Conservation (phyloP, 768 basidiomycete species). For the Suillus sp. region DNA sequence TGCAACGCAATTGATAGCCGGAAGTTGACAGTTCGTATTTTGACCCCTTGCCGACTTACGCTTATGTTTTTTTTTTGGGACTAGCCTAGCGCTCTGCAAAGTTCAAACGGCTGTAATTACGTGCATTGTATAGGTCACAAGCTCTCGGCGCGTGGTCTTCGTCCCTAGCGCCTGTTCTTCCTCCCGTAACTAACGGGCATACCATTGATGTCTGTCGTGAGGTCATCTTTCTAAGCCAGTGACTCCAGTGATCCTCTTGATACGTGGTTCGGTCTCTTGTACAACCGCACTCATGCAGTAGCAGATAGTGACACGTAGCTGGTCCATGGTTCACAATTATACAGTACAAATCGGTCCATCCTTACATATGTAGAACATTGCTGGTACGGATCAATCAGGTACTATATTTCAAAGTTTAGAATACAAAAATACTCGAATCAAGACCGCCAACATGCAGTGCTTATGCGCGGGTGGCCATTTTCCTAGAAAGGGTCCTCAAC, state of each 20-base stretch:
- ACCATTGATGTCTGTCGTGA: neutral
- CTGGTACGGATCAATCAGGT: neutral
- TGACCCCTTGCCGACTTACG: too few species aligned
- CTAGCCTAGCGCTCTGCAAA: neutral
- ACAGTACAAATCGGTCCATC: too few species aligned
- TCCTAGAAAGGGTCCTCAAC: slow-evolving; percentile 61
- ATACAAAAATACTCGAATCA: slow-evolving; percentile 1
- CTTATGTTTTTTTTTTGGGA: neutral
- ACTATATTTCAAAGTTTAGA: neutral
- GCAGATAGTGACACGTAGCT: neutral
- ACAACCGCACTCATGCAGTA: neutral
- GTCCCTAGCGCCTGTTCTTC: neutral
- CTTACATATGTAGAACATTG: too few species aligned
- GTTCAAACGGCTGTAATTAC: neutral
- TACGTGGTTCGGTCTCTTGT: too few species aligned
- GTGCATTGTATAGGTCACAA: neutral
- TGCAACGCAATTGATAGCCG: too few species aligned
- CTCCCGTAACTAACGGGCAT: neutral
- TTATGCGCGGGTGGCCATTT: slow-evolving; percentile 36
- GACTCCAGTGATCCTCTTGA: neutral
- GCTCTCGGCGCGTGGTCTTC: neutral
- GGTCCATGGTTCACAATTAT: neutral
- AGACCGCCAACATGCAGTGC: neutral
- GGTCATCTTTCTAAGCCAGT: neutral
- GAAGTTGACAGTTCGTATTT: neutral